phyloP scores from a whole-genome alignment of 768 basidiomycete species.

The Kwoniella mangroviensis region DNA sequence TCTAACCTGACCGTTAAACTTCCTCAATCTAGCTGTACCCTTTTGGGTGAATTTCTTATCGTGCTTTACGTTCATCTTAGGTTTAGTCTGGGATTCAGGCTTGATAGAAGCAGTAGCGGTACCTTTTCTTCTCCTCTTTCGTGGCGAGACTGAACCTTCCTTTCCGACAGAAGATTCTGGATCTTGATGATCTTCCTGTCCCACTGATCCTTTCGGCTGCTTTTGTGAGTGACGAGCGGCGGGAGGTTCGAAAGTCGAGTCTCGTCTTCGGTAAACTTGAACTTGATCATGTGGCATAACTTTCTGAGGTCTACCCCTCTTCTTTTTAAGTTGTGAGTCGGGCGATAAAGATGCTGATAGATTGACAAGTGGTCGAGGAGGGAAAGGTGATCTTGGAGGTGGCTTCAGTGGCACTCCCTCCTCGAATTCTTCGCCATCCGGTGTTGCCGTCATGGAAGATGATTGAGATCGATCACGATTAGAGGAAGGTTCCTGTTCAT shows the following conservation, averaged over 20 bases:
- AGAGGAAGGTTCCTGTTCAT: background rate
- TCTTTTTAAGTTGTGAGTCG: constrained; percentile 1
- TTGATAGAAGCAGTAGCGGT: background rate
- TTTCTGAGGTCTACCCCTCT: background rate
- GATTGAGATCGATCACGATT: background rate
- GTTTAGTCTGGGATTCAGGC: no score
- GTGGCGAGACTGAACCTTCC: background rate
- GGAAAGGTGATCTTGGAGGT: constrained; percentile 17
- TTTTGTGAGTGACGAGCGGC: background rate
- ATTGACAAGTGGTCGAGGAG: background rate
- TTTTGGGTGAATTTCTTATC: constrained; percentile 6
- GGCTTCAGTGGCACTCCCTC: background rate
- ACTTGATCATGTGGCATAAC: background rate
- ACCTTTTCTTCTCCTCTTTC: background rate
- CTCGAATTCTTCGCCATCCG: background rate
- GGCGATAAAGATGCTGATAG: background rate
- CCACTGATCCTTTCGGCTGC: no score
- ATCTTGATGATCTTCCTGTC: background rate
- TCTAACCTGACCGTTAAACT: constrained; percentile 9
- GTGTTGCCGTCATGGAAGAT: background rate
- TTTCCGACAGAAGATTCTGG: no score
- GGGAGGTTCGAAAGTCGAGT: background rate
- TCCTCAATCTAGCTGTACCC: constrained; percentile 16
- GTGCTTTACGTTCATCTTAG: no score
- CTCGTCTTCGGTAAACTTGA: background rate